Percentiles rank a stretch among this genome's conserved stretches.
phyloP scores from a whole-genome alignment of 2,329 filamentous ascomycete species.

The Exutisphaerella laricina region DNA sequence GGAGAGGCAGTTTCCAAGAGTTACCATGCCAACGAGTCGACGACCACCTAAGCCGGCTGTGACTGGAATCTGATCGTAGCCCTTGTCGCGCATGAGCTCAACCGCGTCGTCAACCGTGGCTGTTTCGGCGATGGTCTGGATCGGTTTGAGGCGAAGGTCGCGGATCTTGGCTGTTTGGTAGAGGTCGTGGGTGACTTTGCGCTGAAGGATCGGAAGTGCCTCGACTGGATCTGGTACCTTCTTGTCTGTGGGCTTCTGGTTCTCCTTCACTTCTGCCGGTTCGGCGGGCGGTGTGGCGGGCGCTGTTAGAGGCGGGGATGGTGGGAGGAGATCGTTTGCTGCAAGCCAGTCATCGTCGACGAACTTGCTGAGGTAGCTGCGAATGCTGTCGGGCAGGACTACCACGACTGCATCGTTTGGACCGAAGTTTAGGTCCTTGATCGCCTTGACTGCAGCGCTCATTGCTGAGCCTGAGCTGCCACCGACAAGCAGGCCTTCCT shows the following conservation, averaged over 20 bases:
- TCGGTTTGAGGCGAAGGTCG: constrained; percentile 82
- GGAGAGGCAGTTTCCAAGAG: constrained; percentile 86
- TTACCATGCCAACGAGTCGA: constrained; percentile 84
- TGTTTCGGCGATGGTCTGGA: constrained; percentile 71
- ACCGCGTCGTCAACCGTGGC: constrained; percentile 79
- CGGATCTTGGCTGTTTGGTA: constrained; percentile 75
- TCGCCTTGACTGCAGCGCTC: constrained; percentile 70
- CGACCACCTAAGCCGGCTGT: constrained; percentile 58
- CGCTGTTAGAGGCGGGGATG: constrained; percentile 45
- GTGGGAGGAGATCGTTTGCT: constrained; percentile 83
- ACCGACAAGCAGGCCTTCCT: constrained; percentile 89
- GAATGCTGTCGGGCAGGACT: constrained; percentile 88
- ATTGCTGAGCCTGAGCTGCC: constrained; percentile 92
- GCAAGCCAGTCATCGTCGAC: constrained; percentile 98
- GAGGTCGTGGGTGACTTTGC: constrained; percentile 50
- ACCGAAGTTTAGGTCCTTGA: constrained; percentile 68
- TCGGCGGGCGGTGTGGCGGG: constrained; percentile 31
- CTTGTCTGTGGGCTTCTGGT: constrained; percentile 14
- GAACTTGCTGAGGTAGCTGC: constrained; percentile 97
- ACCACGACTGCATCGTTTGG: constrained; percentile 88
- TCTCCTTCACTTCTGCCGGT: constrained; percentile 19
- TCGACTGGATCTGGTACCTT: constrained; percentile 1
- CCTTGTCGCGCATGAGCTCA: constrained; percentile 96
- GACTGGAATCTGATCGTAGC: constrained; percentile 95
- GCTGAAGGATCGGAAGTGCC: constrained; percentile 34